Evolutionary conservation across 805 yeast species (phyloP), one percentile per base, ranked within the genome.

Genomic region (Ogataea glucozyma): DNA sequence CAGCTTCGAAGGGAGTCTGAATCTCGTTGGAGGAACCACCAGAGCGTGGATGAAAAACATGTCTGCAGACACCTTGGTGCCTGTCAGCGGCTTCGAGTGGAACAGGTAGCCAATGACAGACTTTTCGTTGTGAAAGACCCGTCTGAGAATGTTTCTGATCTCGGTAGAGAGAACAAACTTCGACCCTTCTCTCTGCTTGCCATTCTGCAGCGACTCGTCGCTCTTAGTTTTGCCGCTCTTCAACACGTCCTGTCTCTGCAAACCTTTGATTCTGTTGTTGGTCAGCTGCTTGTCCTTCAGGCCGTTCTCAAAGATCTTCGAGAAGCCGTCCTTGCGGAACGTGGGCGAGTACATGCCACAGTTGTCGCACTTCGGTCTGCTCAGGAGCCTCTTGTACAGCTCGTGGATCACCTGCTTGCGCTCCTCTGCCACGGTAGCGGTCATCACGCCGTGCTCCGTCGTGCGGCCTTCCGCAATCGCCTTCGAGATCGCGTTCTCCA

Each of bases 311-410:
- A 93, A 93, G 50, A 93, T 81, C 71, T 95, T 93, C 48, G 90
- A 78, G 60, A 81, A 84, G 0, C 99, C 99, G 62, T 93, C 99
- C 58, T 90, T 91, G 69, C 99, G 81, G 72, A 84, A 91, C 26
- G 84, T 73, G 42, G 99, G 98, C 33, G 97, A 88, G 65, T 73
- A 87, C 96, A 90, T 87, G 32, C 89, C 88, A 76, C 99, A 93
- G 67, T 90, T 89, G 58, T 88, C 96, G 77, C 99, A 93, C 65
- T 83, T 86, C 43, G 89, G 83, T 65, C 97, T 80, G 36, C 85
- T 65, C 49, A 87, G 68, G 38, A 90, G 65, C 55, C 78, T 78
- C 56, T 78, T 79, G 71, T 89, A 87, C 57, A 90, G 84, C 26
- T 83, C 88, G 44, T 81, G 83, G 51, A 88, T 73, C 34, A 73